Percentiles rank a stretch among this genome's conserved stretches.
Conservation (phyloP, 345 rosid genomes). For the Melaleuca alternifolia region DNA sequence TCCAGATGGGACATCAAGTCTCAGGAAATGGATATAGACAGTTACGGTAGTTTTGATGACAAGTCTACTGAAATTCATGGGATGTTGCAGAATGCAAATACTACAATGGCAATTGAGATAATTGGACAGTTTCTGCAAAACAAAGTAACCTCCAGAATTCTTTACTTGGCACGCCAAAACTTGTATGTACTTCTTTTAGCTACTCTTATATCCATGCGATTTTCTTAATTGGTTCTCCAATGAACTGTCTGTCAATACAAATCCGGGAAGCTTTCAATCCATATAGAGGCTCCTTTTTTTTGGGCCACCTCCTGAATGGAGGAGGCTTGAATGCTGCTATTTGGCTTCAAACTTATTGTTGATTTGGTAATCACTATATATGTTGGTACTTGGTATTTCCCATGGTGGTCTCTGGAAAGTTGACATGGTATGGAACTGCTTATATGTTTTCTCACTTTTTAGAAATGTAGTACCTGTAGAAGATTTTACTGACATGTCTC, state of each 20-base stretch:
- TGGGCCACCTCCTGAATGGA: background rate
- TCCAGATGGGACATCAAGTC: constrained; percentile 48
- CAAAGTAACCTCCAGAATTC: constrained; percentile 62
- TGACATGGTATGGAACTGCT: background rate
- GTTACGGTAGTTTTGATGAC: constrained; percentile 25
- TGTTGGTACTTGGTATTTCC: background rate
- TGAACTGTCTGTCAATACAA: background rate
- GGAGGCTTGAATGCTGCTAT: background rate
- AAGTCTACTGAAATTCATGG: constrained; percentile 43
- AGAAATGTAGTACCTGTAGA: background rate
- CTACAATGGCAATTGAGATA: constrained; percentile 64
- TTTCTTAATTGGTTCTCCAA: background rate
- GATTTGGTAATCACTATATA: background rate
- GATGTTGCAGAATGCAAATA: constrained; percentile 50
- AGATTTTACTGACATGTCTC: background rate
- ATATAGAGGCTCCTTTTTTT: background rate
- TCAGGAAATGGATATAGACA: constrained; percentile 69
- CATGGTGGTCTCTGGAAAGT: background rate
- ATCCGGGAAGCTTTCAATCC: background rate
- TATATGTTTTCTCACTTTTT: background rate
- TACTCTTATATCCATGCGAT: background rate
- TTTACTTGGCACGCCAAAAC: constrained; percentile 56
- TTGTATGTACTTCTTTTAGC: constrained; percentile 38
- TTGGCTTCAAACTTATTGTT: background rate
- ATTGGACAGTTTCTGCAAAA: constrained; percentile 57